Percentiles rank a stretch among this genome's conserved stretches.
Conservation (phyloP, 352 stramenopile species). For the Pythium aphanidermatum region DNA sequence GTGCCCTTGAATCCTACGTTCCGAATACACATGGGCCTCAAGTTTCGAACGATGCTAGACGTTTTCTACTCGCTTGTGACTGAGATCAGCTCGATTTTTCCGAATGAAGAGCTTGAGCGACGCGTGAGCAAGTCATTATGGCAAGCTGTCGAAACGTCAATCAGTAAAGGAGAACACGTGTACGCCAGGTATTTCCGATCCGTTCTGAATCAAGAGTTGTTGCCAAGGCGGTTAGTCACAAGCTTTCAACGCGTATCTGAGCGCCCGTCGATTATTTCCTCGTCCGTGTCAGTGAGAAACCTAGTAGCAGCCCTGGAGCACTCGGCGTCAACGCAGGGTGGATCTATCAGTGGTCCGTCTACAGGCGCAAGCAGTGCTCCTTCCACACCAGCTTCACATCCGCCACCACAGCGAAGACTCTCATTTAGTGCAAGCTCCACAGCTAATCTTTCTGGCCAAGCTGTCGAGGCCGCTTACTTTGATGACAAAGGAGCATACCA, state of each 20-base stretch:
- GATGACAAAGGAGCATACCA: conserved; percentile 23
- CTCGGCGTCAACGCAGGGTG: conserved; percentile 1
- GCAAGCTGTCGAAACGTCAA: conserved; percentile 39
- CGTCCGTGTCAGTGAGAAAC: conserved; percentile 11
- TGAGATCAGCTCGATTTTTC: conserved; percentile 71
- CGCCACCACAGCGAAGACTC: conserved; percentile 2
- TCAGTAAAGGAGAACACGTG: conserved; percentile 62
- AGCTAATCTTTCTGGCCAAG: neutral
- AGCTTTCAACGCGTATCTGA: neutral
- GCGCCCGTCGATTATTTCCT: conserved; percentile 11
- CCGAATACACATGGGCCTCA: conserved; percentile 57
- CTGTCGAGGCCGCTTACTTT: conserved; percentile 13
- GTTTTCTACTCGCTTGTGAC: conserved; percentile 53
- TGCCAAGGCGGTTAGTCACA: conserved; percentile 1
- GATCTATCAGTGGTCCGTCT: conserved; percentile 5
- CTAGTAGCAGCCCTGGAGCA: conserved; percentile 20
- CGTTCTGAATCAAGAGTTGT: conserved; percentile 42
- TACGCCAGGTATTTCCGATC: conserved; percentile 70
- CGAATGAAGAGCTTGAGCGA: conserved; percentile 50
- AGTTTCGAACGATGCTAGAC: conserved; percentile 53
- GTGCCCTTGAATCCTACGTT: conserved; percentile 54
- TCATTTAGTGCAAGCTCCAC: conserved; percentile 1
- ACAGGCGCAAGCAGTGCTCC: too few relatives aligned
- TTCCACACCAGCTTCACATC: neutral
- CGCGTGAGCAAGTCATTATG: conserved; percentile 52